Conservation (phyloP, 2,329 filamentous ascomycete species). For the Pseudogymnoascus sp. region DNA sequence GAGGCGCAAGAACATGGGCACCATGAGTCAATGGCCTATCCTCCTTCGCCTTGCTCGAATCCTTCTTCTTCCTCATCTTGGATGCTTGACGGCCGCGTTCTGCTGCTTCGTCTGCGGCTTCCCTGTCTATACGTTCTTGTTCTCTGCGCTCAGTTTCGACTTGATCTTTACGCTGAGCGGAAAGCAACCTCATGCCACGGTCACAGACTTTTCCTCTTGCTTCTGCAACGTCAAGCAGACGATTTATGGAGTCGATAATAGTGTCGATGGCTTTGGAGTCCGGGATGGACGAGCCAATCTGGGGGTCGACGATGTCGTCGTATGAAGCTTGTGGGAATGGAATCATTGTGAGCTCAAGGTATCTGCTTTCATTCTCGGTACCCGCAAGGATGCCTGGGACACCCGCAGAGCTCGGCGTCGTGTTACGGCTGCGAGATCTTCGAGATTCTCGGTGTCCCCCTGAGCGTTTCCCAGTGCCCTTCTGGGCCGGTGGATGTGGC, state of each 20-base stretch:
- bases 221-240: constrained; percentile 58
- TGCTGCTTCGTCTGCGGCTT: constrained; percentile 38
- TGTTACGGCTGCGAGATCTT: constrained; percentile 67
- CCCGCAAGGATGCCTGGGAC: constrained; percentile 38
- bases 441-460: constrained; percentile 44
- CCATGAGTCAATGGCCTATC: constrained; percentile 51
- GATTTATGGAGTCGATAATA: constrained; percentile 54
- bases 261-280: constrained; percentile 56
- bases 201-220: constrained; percentile 60
- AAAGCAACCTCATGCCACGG: constrained; percentile 62
- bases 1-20: constrained; percentile 52
- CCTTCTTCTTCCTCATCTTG: constrained; percentile 77
- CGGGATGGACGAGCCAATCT: constrained; percentile 48
- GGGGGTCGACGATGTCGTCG: constrained; percentile 61
- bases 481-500: constrained; percentile 47
- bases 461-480: constrained; percentile 58
- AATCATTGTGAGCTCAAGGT: constrained; percentile 55
- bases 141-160: constrained; percentile 35
- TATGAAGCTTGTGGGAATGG: constrained; percentile 51
- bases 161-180: constrained; percentile 55
- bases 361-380: constrained; percentile 48
- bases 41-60: constrained; percentile 50
- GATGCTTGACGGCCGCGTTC: constrained; percentile 41
- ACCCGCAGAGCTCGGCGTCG: constrained; percentile 51
- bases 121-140: constrained; percentile 36